Percentiles rank a stretch among this genome's conserved stretches.
phyloP scores from a whole-genome alignment of 2,329 filamentous ascomycete species.

The Didymella sp. region DNA sequence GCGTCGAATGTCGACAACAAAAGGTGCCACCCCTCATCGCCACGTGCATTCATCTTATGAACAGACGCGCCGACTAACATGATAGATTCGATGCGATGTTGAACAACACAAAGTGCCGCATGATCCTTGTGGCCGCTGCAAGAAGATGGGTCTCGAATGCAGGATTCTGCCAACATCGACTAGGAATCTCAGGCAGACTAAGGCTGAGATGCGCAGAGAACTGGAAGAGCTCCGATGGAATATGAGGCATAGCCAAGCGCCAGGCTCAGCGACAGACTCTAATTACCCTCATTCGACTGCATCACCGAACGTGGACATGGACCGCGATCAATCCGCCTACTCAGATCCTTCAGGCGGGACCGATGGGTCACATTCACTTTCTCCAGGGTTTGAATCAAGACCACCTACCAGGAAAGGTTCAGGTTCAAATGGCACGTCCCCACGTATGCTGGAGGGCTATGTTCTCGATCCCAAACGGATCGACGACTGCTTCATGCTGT shows the following conservation, averaged over 20 bases:
- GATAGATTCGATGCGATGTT: conserved; percentile 49
- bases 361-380: conserved; percentile 39
- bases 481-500: conserved; percentile 47
- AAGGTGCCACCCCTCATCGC: conserved; percentile 35
- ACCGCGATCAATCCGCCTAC: conserved; percentile 37
- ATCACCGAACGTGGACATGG: conserved; percentile 38
- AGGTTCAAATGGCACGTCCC: conserved; percentile 27
- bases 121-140: conserved; percentile 46
- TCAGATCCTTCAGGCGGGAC: conserved; percentile 39
- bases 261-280: conserved; percentile 27
- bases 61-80: conserved; percentile 22
- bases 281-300: conserved; percentile 39
- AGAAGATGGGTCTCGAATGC: conserved; percentile 47
- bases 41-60: conserved; percentile 4
- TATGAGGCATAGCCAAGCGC: conserved; percentile 35
- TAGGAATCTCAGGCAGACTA: conserved; percentile 47
- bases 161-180: conserved; percentile 48
- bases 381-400: conserved; percentile 38
- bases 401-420: conserved; percentile 36
- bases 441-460: conserved; percentile 41
- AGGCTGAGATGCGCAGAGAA: conserved; percentile 49
- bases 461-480: conserved; percentile 44
- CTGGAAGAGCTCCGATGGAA: conserved; percentile 48
- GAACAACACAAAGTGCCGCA: conserved; percentile 49
- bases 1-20: conserved; percentile 49